phyloP scores from a whole-genome alignment of 164 flowering plant genomes.

The Echeveria elegans region DNA sequence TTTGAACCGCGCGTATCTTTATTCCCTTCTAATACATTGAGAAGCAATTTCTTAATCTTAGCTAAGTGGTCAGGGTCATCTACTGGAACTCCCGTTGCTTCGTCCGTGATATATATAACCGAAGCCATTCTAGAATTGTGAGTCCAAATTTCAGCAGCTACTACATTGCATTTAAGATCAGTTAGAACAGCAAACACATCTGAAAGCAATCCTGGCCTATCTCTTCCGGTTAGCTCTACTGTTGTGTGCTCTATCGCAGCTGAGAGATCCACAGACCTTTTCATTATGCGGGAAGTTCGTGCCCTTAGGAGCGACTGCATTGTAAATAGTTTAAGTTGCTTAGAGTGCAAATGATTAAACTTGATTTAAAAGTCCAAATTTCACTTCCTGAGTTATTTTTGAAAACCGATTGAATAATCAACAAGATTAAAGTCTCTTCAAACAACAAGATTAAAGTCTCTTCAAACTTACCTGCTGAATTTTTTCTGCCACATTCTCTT shows the following conservation, averaged over 20 bases:
- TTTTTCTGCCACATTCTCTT: slow-evolving; percentile 47
- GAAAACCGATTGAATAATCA: neutral
- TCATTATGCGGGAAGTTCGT: slow-evolving; percentile 41
- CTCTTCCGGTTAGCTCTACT: slow-evolving; percentile 77
- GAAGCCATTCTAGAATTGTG: slow-evolving; percentile 96
- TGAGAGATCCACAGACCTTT: slow-evolving; percentile 64
- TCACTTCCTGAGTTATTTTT: too few relatives aligned
- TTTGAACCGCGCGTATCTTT: slow-evolving; percentile 58
- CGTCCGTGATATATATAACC: slow-evolving; percentile 76
- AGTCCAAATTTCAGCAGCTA: slow-evolving; percentile 95
- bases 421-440: neutral
- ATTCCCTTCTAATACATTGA: slow-evolving; percentile 63
- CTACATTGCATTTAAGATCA: slow-evolving; percentile 83
- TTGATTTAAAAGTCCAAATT: neutral
- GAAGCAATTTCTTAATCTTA: slow-evolving; percentile 60
- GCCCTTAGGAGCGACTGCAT: slow-evolving; percentile 61
- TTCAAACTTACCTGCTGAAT: slow-evolving; percentile 57
- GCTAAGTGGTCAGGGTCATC: slow-evolving; percentile 50
- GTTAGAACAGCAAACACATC: slow-evolving; percentile 85
- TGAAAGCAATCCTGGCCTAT: slow-evolving; percentile 85
- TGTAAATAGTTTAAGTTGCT: too few relatives aligned
- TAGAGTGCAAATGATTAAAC: neutral
- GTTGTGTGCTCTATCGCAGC: slow-evolving; percentile 56
- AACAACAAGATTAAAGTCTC: too few relatives aligned
- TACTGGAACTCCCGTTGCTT: slow-evolving; percentile 43